Evolutionary conservation across 257 asterid species (phyloP).

Genomic region (Gardenia jasminoides): DNA sequence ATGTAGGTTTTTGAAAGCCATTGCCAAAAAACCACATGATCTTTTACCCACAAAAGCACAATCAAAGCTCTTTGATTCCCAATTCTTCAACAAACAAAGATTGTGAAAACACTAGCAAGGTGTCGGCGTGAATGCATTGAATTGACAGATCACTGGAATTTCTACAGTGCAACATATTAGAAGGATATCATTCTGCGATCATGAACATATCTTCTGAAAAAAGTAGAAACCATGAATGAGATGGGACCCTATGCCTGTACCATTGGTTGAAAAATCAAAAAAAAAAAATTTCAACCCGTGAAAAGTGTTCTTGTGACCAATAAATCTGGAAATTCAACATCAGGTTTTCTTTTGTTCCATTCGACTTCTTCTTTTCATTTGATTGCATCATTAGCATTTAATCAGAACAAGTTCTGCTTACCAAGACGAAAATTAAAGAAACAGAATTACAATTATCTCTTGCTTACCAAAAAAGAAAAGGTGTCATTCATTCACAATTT

Average conservation of each 20-base stretch:
- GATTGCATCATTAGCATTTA: not conserved
- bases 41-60: too few species aligned
- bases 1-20: not conserved
- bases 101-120: not conserved
- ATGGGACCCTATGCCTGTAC: not conserved
- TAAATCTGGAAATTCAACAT: not conserved
- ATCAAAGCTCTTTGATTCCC: not conserved
- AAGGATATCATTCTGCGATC: not conserved
- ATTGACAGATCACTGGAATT: not conserved
- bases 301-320: not conserved
- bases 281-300: not conserved
- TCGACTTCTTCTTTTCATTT: not conserved
- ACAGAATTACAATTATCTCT: not conserved
- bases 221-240: not conserved
- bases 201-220: not conserved
- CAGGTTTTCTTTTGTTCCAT: not conserved
- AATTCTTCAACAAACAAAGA: not conserved
- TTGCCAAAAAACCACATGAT: not conserved
- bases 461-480: not conserved
- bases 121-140: not conserved
- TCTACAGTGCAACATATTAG: too few species aligned
- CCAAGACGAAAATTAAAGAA: not conserved
- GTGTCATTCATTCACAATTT: too few species aligned
- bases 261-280: not conserved
- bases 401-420: not conserved